These are phyloP conservation scores for Erysimum pusillum DNA, from an alignment of 441 rosid species.

Conservation along the genomic window DNA sequence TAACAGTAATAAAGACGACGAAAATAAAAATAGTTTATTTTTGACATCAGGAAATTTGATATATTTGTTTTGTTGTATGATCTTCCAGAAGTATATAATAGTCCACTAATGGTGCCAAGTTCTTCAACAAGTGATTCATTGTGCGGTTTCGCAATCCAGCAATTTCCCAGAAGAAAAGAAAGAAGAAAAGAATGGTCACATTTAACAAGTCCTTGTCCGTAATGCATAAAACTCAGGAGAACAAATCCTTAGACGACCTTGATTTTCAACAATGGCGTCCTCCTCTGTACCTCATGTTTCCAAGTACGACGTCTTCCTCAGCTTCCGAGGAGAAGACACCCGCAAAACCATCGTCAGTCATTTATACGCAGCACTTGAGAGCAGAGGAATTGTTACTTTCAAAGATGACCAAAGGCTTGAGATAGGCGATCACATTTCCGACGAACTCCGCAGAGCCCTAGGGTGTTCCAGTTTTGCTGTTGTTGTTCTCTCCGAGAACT, in stretches of 20 bases:
- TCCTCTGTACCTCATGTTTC: not conserved
- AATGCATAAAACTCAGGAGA: not conserved
- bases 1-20: too few relatives aligned
- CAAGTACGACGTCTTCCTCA: constrained; percentile 36
- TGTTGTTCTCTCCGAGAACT: constrained; percentile 33
- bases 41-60: too few relatives aligned
- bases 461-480: constrained; percentile 6
- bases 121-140: too few relatives aligned
- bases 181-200: too few relatives aligned
- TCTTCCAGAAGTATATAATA: too few relatives aligned
- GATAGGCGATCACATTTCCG: constrained; percentile 28
- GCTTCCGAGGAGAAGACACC: constrained; percentile 41
- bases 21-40: too few relatives aligned
- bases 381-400: constrained; percentile 25
- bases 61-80: too few relatives aligned
- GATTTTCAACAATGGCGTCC: not conserved
- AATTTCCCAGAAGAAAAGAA: not conserved
- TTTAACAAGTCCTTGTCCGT: not conserved
- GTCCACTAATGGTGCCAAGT: too few relatives aligned
- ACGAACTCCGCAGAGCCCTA: constrained; percentile 10
- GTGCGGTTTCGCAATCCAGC: too few relatives aligned
- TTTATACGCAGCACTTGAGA: constrained; percentile 28
- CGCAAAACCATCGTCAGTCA: constrained; percentile 30
- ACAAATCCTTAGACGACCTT: too few relatives aligned
- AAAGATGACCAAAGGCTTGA: constrained; percentile 23